Conservation (phyloP, 2,329 filamentous ascomycete species). For the Dactylellina cionopaga region DNA sequence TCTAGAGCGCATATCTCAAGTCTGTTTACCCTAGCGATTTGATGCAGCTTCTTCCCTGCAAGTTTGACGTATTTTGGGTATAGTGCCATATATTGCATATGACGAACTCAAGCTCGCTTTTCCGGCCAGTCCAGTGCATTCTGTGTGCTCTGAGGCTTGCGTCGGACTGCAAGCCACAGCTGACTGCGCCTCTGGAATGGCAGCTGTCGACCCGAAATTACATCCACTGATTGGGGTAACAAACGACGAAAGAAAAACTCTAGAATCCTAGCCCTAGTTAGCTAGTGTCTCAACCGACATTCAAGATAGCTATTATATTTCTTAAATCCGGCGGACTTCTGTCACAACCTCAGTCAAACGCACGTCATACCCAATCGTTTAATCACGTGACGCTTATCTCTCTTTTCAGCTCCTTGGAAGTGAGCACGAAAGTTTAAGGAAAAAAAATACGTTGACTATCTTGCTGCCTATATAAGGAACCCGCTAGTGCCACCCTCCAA, state of each 20-base stretch:
- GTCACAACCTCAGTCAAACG: too few species aligned
- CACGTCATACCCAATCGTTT: too few species aligned
- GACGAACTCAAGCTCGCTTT: conserved; percentile 21
- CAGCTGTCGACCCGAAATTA: background rate
- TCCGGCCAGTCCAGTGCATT: background rate
- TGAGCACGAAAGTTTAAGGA: too few species aligned
- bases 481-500: too few species aligned
- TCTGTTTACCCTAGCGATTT: conserved; percentile 23
- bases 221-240: conserved; percentile 34
- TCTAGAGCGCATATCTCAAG: conserved; percentile 31
- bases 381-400: too few species aligned
- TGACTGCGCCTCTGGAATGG: conserved; percentile 33
- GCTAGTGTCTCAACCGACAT: conserved; percentile 17
- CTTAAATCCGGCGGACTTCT: conserved; percentile 24
- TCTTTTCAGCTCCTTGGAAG: too few species aligned
- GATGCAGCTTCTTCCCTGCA: conserved; percentile 49
- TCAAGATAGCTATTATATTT: conserved; percentile 9
- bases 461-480: too few species aligned
- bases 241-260: too few species aligned
- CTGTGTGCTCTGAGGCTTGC: background rate
- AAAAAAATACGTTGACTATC: too few species aligned
- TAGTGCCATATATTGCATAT: too few species aligned
- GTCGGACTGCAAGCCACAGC: conserved; percentile 26
- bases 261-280: too few species aligned
- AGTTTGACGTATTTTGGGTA: conserved; percentile 39